phyloP scores from a whole-genome alignment of 2,329 filamentous ascomycete genomes.

The Fusarium torreyae region DNA sequence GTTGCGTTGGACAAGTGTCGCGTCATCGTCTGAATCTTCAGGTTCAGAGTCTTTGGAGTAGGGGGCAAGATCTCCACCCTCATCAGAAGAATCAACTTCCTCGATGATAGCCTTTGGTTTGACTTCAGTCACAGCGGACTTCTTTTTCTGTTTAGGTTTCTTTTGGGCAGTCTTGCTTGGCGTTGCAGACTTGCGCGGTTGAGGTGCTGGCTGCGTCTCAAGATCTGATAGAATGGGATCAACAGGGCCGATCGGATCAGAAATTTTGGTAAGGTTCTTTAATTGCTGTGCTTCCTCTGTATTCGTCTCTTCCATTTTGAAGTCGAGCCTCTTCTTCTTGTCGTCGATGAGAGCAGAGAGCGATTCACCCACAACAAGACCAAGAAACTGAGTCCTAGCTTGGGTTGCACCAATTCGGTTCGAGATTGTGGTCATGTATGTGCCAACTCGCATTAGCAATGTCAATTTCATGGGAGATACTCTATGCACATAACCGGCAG shows the following conservation, averaged over 20 bases:
- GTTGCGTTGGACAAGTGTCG: slow-evolving; percentile 86
- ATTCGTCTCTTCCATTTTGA: slow-evolving; percentile 85
- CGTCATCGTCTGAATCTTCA: slow-evolving; percentile 94
- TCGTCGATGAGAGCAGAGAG: slow-evolving; percentile 76
- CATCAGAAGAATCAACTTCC: slow-evolving; percentile 74
- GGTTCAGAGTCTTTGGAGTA: slow-evolving; percentile 91
- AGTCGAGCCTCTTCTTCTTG: slow-evolving; percentile 81
- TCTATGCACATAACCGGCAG: slow-evolving; percentile 82
- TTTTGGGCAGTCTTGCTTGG: slow-evolving; percentile 22
- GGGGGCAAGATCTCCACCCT: slow-evolving; percentile 77
- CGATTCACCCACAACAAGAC: slow-evolving; percentile 88
- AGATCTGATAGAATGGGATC: slow-evolving; percentile 61
- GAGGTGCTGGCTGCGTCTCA: slow-evolving; percentile 3
- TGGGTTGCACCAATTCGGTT: slow-evolving; percentile 87
- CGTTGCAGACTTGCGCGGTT: slow-evolving; percentile 9
- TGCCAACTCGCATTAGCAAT: slow-evolving; percentile 77
- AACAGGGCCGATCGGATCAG: slow-evolving; percentile 75
- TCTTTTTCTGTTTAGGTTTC: slow-evolving; percentile 52
- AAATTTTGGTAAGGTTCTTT: slow-evolving; percentile 72
- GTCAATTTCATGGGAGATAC: slow-evolving; percentile 75
- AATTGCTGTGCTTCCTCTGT: slow-evolving; percentile 83
- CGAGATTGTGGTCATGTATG: slow-evolving; percentile 84
- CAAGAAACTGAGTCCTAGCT: slow-evolving; percentile 81
- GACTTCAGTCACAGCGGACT: slow-evolving; percentile 49
- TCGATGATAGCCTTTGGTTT: slow-evolving; percentile 70